phyloP scores from a whole-genome alignment of 2,329 filamentous ascomycete species.

The Parastagonospora nodorum region DNA sequence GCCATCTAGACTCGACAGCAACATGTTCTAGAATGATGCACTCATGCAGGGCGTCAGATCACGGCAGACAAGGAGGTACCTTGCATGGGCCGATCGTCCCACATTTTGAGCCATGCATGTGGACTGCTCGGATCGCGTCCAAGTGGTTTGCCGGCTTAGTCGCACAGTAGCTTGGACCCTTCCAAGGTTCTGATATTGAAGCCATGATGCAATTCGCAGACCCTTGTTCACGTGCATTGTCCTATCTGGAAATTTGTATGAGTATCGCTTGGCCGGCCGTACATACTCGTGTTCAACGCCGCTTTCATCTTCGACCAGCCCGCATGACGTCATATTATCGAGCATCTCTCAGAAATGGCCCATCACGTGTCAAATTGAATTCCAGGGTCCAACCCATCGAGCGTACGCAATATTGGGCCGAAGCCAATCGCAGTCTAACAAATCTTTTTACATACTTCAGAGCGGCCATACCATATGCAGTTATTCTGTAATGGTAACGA shows the following conservation, averaged over 20 bases:
- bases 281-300: not conserved
- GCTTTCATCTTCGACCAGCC: not conserved
- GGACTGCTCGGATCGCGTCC: not conserved
- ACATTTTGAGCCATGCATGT: not conserved
- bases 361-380: too few species aligned
- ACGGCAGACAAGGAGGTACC: not conserved
- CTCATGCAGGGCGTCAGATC: too few species aligned
- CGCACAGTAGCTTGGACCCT: not conserved
- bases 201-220: not conserved
- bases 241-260: not conserved
- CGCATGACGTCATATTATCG: not conserved
- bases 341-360: too few species aligned
- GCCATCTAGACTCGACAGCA: too few species aligned
- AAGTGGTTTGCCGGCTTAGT: constrained; percentile 2
- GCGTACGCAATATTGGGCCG: not conserved
- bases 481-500: not conserved
- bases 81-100: constrained; percentile 3
- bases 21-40: too few species aligned
- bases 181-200: not conserved
- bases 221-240: not conserved
- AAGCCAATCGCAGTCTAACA: not conserved
- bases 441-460: not conserved
- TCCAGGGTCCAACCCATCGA: not conserved
- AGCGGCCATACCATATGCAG: not conserved
- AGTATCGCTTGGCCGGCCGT: not conserved